Evolutionary conservation across 495 filamentous ascomycete species (phyloP), one percentile per base, ranked within the genome.

Genomic region (Lepidopterella palustris): DNA sequence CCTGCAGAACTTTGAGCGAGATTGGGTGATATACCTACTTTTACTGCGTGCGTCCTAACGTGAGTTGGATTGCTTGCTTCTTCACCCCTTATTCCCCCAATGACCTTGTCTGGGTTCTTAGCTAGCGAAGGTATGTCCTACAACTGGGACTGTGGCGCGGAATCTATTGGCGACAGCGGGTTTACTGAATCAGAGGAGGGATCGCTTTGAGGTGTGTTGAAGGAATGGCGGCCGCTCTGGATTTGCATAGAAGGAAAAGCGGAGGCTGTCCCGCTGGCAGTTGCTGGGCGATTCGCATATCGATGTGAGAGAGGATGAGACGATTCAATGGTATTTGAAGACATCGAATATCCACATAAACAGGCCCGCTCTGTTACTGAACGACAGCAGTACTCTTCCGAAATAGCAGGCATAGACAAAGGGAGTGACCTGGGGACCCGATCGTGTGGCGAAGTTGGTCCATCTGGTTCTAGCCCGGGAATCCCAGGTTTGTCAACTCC

Each of bases 361-460:
- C 31, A 6, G 15, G 31, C 6, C 6, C 6, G 6, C 6, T 35
- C 31, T 15, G 6, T 49, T 49, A 10, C 45, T 21, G n/a, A 3
- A 3, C 24, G 15, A 18, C 15, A 10, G 45, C 45, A 3, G 24
- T 49, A 49, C 24, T 18, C 45, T 21, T 49, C 45, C 2, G 45
- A 21, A 49, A 49, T 49, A 24, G 42, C 10, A 18, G 53, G 59
- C 21, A 57, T 13, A 26, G 51, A 53, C 24, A 53, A 53, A 15
- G 48, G 28, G 20, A 53, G 53, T 3, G 39, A 45, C 28, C 51
- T 56, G 3, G 53, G 52, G 29, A 45, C 15, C 5, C 50, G 32
- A 20, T 23, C 49, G 29, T 35, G 32, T 31, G 45, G 28, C 2
- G 23, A 24, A 2, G 1, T 24, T 24, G 45, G 45, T 3, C 11